Conservation (phyloP, 2,329 filamentous ascomycete species). For the Aspergillus clavatus region DNA sequence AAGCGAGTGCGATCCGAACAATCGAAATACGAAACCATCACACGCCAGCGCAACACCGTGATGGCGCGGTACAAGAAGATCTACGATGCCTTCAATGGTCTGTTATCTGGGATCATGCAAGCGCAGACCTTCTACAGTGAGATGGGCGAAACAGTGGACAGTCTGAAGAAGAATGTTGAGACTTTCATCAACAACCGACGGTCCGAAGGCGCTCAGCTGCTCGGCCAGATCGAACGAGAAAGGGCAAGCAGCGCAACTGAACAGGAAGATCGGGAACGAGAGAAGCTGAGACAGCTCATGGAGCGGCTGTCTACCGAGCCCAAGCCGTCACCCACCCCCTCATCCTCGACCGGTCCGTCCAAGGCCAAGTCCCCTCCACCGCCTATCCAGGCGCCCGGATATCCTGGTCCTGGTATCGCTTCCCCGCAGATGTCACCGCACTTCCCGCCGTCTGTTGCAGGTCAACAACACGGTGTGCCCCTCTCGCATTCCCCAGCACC, state of each 20-base stretch:
- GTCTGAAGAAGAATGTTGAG: constrained; percentile 90
- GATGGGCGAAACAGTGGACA: constrained; percentile 92
- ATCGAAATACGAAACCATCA: constrained; percentile 87
- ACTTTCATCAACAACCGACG: constrained; percentile 93
- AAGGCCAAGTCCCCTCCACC: constrained; percentile 40
- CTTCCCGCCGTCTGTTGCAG: constrained; percentile 27
- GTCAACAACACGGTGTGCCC: constrained; percentile 23
- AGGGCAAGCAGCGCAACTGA: constrained; percentile 56
- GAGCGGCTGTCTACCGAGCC: constrained; percentile 85
- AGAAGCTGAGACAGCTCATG: constrained; percentile 84
- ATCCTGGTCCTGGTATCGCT: constrained; percentile 34
- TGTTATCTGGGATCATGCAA: constrained; percentile 77
- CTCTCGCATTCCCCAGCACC: constrained; percentile 35
- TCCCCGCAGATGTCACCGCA: constrained; percentile 37
- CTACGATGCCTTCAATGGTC: constrained; percentile 86
- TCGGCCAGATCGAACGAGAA: constrained; percentile 80
- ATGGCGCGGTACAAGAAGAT: constrained; percentile 84
- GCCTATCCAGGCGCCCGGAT: constrained; percentile 28
- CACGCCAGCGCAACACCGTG: constrained; percentile 73
- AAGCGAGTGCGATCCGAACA: constrained; percentile 91
- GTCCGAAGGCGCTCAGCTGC: constrained; percentile 82
- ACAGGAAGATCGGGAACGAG: constrained; percentile 75
- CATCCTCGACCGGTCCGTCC: constrained; percentile 39
- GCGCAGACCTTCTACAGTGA: constrained; percentile 92
- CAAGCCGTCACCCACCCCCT: constrained; percentile 26